Conservation (phyloP, 1,139 yeast genomes). For the Petasospora rhodanensis region DNA sequence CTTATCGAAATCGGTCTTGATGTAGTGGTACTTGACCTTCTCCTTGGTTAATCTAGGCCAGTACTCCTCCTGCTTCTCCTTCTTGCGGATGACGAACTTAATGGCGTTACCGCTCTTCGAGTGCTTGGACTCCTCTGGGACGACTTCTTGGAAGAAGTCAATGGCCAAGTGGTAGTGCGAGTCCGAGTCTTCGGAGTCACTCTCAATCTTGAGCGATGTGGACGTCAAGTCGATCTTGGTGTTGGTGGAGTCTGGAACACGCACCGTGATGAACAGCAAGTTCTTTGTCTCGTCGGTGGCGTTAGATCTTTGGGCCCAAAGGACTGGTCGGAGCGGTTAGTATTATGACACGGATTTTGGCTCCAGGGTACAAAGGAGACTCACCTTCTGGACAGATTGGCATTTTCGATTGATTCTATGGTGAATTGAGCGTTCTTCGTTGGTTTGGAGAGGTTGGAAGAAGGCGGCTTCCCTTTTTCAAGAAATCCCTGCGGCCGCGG, state of each 20-base stretch:
- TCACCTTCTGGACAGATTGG: constrained; percentile 36
- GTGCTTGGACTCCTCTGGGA: constrained; percentile 55
- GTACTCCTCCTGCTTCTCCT: constrained; percentile 61
- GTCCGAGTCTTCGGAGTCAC: constrained; percentile 46
- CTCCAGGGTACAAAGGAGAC: constrained; percentile 14
- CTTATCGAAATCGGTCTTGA: constrained; percentile 93
- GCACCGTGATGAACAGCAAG: constrained; percentile 67
- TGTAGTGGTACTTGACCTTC: constrained; percentile 62
- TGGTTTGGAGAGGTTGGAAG: too few species aligned
- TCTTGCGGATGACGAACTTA: constrained; percentile 67
- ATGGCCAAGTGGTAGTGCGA: constrained; percentile 53
- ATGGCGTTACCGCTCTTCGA: constrained; percentile 67
- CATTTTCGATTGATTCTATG: constrained; percentile 25
- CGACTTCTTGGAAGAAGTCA: constrained; percentile 71
- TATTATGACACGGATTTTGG: too few species aligned
- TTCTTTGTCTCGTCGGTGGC: constrained; percentile 68
- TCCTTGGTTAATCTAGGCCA: constrained; percentile 91
- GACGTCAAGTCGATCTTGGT: constrained; percentile 61
- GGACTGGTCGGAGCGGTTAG: constrained; percentile 34
- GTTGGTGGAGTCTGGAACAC: constrained; percentile 64
- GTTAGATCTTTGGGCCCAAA: constrained; percentile 96
- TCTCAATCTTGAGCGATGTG: constrained; percentile 52
- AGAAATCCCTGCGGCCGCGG: too few species aligned
- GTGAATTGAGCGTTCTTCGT: neutral
- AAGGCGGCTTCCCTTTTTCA: too few species aligned